Percentiles rank a stretch among this genome's conserved stretches.
Conservation (phyloP, 2,329 filamentous ascomycete species). For the Claviceps paspali region DNA sequence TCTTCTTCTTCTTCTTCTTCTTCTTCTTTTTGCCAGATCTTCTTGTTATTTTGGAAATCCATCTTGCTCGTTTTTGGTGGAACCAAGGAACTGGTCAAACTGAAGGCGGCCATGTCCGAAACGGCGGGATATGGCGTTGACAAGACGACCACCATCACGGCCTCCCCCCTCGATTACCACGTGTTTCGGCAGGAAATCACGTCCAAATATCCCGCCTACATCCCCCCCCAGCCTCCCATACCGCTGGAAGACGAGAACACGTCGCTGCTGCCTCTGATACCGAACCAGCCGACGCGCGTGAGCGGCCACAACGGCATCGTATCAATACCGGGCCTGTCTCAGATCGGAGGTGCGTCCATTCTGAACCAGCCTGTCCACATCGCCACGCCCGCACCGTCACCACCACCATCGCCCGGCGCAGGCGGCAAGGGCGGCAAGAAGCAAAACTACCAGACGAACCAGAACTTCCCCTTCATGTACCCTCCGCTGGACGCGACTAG, state of each 20-base stretch:
- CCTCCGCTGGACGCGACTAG: slow-evolving; percentile 80
- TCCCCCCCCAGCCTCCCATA: slow-evolving; percentile 69
- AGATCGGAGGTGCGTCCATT: slow-evolving; percentile 57
- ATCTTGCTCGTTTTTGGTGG: slow-evolving; percentile 77
- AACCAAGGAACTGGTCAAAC: slow-evolving; percentile 51
- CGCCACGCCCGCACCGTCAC: slow-evolving; percentile 91
- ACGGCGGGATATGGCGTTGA: slow-evolving; percentile 38
- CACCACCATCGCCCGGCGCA: slow-evolving; percentile 73
- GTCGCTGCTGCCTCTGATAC: slow-evolving; percentile 73
- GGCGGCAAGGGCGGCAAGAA: slow-evolving; percentile 94
- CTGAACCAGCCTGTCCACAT: slow-evolving; percentile 94
- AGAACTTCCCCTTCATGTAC: slow-evolving; percentile 96
- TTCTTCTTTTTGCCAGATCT: too few species aligned
- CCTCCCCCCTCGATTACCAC: slow-evolving; percentile 91
- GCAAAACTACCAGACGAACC: slow-evolving; percentile 98
- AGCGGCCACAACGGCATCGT: slow-evolving; percentile 48
- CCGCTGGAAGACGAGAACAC: slow-evolving; percentile 83
- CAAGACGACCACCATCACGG: slow-evolving; percentile 71
- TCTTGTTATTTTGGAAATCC: slow-evolving; percentile 84
- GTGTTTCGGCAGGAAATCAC: slow-evolving; percentile 92
- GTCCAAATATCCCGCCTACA: slow-evolving; percentile 94
- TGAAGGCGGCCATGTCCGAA: slow-evolving; percentile 59
- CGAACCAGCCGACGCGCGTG: slow-evolving; percentile 52
- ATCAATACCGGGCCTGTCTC: slow-evolving; percentile 35
- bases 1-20: too few species aligned